Evolutionary conservation across 805 yeast species (phyloP), one percentile per base, ranked within the genome.

Genomic region (Kazachstania kunashirensis): DNA sequence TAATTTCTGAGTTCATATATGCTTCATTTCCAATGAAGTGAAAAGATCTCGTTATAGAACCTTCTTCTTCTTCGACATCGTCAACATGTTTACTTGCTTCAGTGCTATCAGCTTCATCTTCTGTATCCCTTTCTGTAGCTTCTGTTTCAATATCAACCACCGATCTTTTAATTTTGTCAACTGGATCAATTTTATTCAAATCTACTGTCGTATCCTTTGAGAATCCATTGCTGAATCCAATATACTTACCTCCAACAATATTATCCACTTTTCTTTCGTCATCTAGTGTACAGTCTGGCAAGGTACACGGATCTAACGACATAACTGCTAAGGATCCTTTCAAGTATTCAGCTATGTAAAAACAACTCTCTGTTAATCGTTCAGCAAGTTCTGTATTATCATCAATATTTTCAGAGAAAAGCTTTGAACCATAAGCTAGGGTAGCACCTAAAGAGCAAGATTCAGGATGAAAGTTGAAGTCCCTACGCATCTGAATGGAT

Each of bases 381-480:
- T 52, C 55, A 3, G 72, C 79, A n/a, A 60, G 41, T 11, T 55
- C 56, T 12, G 46, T 19, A 39, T 68, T 68, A 4, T 52, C 15
- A 3, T 24, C 26, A 7, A 3, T 13, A 23, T 23, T 20, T 25
- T 45, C 37, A 5, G 31, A 24, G 14, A 73, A 60, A 2, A 71
- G 38, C 31, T 57, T 65, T 5, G 72, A 59, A 2, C 72, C 73
- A 18, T 73, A 47, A 0, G 71, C 71, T 47, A 68, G 59, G 66
- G 70, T 71, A 2, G 77, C 73, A 12, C 77, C 79, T 4, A 71
- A 57, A 38, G 68, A 71, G 46, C 81, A 75, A 6, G 70, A 51
- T 32, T 71, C 54, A 42, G 71, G 75, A 20, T 67, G 58, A 25
- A 30, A 43, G 39, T 67, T 70, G 31, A 59, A 43, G 15, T 57